Evolutionary conservation across 768 basidiomycete genomes (phyloP).

Genomic region (Guyanaporus albipodus): DNA sequence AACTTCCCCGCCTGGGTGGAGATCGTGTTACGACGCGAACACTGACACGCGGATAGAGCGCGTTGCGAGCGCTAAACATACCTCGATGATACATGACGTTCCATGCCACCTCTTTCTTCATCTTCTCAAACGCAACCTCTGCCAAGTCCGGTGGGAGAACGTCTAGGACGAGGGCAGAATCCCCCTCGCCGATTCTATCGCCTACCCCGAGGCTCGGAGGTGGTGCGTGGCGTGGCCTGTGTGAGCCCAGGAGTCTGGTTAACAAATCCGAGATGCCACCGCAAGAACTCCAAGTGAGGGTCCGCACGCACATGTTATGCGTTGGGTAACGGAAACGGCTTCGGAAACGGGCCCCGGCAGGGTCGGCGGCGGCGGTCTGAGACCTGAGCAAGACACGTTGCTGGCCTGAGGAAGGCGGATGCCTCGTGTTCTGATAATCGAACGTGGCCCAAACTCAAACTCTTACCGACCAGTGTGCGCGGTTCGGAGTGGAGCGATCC

Average conservation of each 20-base stretch:
- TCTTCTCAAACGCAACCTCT: conserved; percentile 50
- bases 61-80: conserved; percentile 21
- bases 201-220: conserved; percentile 31
- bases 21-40: conserved; percentile 3
- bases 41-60: not conserved
- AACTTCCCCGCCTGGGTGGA: conserved; percentile 63
- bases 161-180: conserved; percentile 56
- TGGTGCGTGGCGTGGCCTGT: conserved; percentile 19
- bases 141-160: conserved; percentile 57
- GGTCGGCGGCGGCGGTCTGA: conserved; percentile 3
- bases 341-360: not conserved
- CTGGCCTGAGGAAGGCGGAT: conserved; percentile 1
- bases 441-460: conserved; percentile 4
- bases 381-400: conserved; percentile 6
- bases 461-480: not conserved
- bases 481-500: conserved; percentile 8
- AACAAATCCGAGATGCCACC: conserved; percentile 1
- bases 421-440: conserved; percentile 17
- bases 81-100: conserved; percentile 72
- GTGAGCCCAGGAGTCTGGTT: conserved; percentile 1
- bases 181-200: conserved; percentile 59
- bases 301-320: conserved; percentile 19
- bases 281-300: not conserved
- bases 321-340: not conserved
- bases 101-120: conserved; percentile 68